Percentiles rank a stretch among this genome's conserved stretches.
phyloP scores from a whole-genome alignment of 2,329 filamentous ascomycete species.

The Neophaeococcomyces aloes region DNA sequence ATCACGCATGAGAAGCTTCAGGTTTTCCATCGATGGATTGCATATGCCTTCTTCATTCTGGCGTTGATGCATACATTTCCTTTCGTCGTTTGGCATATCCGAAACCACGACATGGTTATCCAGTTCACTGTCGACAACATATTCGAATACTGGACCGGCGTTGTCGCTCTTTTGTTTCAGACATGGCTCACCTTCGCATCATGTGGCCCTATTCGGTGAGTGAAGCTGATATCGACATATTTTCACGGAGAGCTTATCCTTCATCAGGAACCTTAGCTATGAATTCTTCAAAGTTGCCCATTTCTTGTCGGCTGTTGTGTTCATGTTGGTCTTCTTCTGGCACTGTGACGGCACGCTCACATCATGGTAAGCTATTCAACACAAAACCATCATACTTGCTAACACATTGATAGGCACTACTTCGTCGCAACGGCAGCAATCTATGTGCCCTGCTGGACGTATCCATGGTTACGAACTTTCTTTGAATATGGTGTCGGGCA shows the following conservation, averaged over 20 bases:
- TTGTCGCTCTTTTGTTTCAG: conserved; percentile 44
- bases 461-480: no score
- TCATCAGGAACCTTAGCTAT: conserved; percentile 42
- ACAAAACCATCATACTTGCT: no score
- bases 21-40: conserved; percentile 45
- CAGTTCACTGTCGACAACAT: conserved; percentile 37
- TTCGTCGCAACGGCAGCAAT: no score
- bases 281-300: conserved; percentile 53
- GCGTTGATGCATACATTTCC: conserved; percentile 51
- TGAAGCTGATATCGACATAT: neutral
- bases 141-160: conserved; percentile 43
- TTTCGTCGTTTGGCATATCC: conserved; percentile 45
- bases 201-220: conserved; percentile 40
- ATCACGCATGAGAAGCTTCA: conserved; percentile 49
- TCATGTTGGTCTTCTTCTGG: conserved; percentile 50
- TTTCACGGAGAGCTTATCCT: conserved; percentile 1
- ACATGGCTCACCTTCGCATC: conserved; percentile 48
- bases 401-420: no score
- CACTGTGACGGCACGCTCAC: no score
- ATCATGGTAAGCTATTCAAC: no score
- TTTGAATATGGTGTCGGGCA: no score
- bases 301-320: conserved; percentile 42
- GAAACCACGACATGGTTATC: conserved; percentile 39
- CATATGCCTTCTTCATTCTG: conserved; percentile 47
- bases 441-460: no score